Conservation (phyloP, 768 basidiomycete species). For the Mrakia frigida region DNA sequence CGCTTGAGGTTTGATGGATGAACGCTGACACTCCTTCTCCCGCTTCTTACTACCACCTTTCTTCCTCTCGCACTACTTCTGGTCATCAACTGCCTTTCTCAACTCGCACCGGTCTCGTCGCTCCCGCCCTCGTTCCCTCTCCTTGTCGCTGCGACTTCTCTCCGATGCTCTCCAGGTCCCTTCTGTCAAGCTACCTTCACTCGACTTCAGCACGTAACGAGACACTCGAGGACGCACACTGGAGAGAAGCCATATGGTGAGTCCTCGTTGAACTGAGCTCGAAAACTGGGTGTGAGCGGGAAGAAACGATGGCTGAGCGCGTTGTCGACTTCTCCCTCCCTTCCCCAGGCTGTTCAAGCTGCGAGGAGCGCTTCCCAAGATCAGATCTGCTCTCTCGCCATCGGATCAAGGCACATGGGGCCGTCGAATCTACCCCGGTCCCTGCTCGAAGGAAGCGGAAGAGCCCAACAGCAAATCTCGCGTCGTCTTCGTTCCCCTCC, state of each 20-base stretch:
- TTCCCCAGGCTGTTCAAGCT: neutral
- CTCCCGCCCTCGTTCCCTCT: neutral
- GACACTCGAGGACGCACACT: neutral
- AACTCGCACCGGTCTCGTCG: too few relatives aligned
- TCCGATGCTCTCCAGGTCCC: neutral
- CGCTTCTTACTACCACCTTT: too few relatives aligned
- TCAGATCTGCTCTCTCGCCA: neutral
- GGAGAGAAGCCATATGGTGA: neutral
- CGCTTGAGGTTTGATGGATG: too few relatives aligned
- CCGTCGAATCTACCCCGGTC: neutral
- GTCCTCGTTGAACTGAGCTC: neutral
- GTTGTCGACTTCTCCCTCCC: neutral
- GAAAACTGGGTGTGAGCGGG: too few relatives aligned
- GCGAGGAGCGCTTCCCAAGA: neutral
- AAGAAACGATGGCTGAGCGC: neutral
- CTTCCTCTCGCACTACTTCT: too few relatives aligned
- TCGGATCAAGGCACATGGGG: neutral
- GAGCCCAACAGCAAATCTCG: too few relatives aligned
- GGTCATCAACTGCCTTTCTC: too few relatives aligned
- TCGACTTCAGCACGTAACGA: neutral
- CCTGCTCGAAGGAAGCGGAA: neutral
- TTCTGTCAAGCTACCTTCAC: neutral
- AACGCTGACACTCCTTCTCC: too few relatives aligned
- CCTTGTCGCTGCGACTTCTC: neutral
- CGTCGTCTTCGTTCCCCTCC: neutral